Evolutionary conservation across 768 basidiomycete species (phyloP).

Genomic region (Pulveroboletus sp.): DNA sequence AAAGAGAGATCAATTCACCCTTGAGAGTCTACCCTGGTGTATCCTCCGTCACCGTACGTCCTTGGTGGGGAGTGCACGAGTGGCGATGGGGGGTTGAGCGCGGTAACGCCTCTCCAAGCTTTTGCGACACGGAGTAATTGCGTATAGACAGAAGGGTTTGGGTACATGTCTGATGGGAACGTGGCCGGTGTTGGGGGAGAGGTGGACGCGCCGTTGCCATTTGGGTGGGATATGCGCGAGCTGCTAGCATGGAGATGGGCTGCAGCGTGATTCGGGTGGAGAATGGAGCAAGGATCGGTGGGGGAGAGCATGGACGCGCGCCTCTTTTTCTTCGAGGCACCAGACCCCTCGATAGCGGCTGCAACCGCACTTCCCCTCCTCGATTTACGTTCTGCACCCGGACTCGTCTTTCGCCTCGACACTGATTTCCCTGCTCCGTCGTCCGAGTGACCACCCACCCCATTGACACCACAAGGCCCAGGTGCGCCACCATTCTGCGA

Average conservation of each 20-base stretch:
- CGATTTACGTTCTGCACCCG: slow-evolving; percentile 39
- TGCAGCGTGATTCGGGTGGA: slow-evolving; percentile 8
- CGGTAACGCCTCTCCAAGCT: slow-evolving; percentile 68
- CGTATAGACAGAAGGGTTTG: slow-evolving; percentile 39
- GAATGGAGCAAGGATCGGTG: slow-evolving; percentile 17
- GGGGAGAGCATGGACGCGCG: slow-evolving; percentile 36
- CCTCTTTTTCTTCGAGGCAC: slow-evolving; percentile 35
- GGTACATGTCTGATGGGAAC: slow-evolving; percentile 28
- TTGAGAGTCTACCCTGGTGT: slow-evolving; percentile 24
- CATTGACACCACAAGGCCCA: slow-evolving; percentile 20
- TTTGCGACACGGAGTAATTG: slow-evolving; percentile 58
- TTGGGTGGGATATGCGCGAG: slow-evolving; percentile 16
- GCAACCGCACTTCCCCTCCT: slow-evolving; percentile 34
- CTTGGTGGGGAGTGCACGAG: slow-evolving; percentile 19
- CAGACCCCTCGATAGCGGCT: slow-evolving; percentile 34
- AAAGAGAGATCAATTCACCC: slow-evolving; percentile 22
- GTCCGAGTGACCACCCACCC: slow-evolving; percentile 11
- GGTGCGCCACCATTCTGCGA: slow-evolving; percentile 24
- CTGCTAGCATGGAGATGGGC: slow-evolving; percentile 14
- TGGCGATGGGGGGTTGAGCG: slow-evolving; percentile 36
- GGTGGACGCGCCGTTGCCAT: slow-evolving; percentile 3
- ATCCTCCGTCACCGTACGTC: slow-evolving; percentile 20
- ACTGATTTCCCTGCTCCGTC: slow-evolving; percentile 24
- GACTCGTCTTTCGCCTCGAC: slow-evolving; percentile 36
- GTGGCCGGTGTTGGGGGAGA: slow-evolving; percentile 35